phyloP scores from a whole-genome alignment of 2,329 filamentous ascomycete species.

The Talaromyces islandicus region DNA sequence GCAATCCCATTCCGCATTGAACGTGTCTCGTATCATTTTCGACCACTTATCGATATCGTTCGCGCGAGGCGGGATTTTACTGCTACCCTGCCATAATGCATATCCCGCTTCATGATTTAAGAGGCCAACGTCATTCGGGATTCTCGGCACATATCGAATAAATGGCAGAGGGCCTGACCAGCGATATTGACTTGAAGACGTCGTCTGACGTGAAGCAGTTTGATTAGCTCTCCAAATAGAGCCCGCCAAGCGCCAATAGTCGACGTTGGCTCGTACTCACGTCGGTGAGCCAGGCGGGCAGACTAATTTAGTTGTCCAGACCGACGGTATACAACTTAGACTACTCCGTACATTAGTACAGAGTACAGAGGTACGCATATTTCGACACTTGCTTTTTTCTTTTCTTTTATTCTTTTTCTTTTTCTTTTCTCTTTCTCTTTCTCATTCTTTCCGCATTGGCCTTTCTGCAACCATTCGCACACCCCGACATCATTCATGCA shows the following conservation, averaged over 20 bases:
- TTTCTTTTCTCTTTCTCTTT: too few relatives aligned
- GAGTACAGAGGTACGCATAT: too few relatives aligned
- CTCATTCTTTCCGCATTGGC: background rate
- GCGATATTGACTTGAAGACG: background rate
- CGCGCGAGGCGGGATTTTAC: background rate
- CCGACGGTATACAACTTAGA: background rate
- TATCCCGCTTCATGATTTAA: background rate
- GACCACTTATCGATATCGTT: background rate
- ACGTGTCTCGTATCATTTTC: background rate
- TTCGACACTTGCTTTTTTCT: background rate
- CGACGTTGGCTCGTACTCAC: constrained; percentile 3
- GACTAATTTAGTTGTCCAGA: background rate
- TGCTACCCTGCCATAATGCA: background rate
- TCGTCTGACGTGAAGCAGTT: background rate
- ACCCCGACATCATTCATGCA: background rate
- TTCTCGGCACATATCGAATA: background rate
- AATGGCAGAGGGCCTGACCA: background rate
- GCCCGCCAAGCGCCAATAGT: constrained; percentile 8
- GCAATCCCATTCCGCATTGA: background rate
- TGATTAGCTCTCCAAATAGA: background rate
- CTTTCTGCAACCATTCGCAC: background rate
- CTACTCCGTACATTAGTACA: too few relatives aligned
- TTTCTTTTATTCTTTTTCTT: background rate
- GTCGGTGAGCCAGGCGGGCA: background rate
- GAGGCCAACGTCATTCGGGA: background rate